Conservation (phyloP, 345 rosid species). For the Nephelium lappaceum region DNA sequence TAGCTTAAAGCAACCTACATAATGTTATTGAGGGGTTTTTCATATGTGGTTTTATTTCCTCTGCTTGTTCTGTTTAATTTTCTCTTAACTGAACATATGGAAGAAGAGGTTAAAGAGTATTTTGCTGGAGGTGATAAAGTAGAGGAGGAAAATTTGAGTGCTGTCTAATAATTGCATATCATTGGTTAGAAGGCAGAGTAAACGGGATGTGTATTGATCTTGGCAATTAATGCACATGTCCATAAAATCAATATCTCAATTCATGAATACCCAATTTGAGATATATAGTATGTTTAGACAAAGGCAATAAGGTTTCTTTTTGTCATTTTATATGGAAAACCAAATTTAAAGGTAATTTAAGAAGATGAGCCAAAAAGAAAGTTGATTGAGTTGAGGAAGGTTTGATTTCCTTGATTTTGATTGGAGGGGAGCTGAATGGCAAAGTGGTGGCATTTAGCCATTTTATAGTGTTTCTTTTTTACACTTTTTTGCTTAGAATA, state of each 20-base stretch:
- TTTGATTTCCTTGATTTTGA: not conserved
- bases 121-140: slow-evolving; percentile 3
- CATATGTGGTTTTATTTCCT: not conserved
- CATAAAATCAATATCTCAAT: not conserved
- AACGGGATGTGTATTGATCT: not conserved
- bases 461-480: not conserved
- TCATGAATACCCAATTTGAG: not conserved
- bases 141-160: not conserved
- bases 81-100: not conserved
- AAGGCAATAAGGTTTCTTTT: not conserved
- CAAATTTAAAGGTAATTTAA: not conserved
- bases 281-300: not conserved
- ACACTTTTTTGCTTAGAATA: not conserved
- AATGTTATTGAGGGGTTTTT: not conserved
- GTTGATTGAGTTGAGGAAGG: not conserved
- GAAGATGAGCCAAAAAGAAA: not conserved
- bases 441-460: not conserved
- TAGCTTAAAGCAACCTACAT: not conserved
- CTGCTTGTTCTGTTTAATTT: not conserved
- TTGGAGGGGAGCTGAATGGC: not conserved
- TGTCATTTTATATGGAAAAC: not conserved
- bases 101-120: not conserved
- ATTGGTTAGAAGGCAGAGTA: not conserved
- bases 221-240: not conserved
- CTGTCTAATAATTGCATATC: not conserved